Evolutionary conservation across 129 eudicot species (phyloP).

Genomic region (Helianthus annuus): DNA sequence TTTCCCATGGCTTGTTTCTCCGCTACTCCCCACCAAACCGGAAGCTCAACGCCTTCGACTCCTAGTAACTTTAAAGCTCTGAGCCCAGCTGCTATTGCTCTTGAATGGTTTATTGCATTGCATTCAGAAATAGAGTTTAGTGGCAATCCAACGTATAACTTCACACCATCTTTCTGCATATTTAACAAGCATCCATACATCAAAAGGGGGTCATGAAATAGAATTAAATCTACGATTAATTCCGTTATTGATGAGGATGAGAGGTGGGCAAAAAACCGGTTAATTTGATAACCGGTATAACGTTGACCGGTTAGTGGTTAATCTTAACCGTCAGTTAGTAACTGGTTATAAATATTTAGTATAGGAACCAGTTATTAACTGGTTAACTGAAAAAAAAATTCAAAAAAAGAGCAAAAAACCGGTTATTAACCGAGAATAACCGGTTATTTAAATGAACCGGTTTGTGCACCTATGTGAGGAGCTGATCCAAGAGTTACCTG

Average conservation of each 20-base stretch:
- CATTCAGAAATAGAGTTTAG: conserved; percentile 57
- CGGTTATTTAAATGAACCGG: too few relatives aligned
- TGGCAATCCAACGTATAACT: conserved; percentile 75
- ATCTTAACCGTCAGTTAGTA: too few relatives aligned
- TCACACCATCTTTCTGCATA: conserved; percentile 58
- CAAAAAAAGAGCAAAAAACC: too few relatives aligned
- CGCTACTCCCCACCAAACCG: conserved; percentile 82
- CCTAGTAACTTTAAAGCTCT: conserved; percentile 80
- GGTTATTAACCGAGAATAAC: too few relatives aligned
- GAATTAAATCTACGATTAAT: too few relatives aligned
- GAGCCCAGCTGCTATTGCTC: conserved; percentile 72
- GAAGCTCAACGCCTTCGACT: conserved; percentile 90
- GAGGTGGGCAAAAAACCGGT: neutral
- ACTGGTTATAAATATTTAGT: too few relatives aligned
- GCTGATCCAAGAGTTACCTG: too few relatives aligned
- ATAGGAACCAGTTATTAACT: too few relatives aligned
- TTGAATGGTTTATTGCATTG: conserved; percentile 50
- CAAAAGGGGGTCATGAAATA: conserved; percentile 16
- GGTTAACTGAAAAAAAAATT: too few relatives aligned
- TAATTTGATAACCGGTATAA: neutral
- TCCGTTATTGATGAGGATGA: too few relatives aligned
- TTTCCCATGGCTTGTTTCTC: conserved; percentile 70
- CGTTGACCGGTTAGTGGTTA: too few relatives aligned
- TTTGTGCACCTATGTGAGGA: too few relatives aligned
- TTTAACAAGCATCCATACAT: conserved; percentile 12